Evolutionary conservation across 1,284 basidiomycete genomes (phyloP), one percentile per base, ranked within the genome.

Genomic region (Melampsora americana): DNA sequence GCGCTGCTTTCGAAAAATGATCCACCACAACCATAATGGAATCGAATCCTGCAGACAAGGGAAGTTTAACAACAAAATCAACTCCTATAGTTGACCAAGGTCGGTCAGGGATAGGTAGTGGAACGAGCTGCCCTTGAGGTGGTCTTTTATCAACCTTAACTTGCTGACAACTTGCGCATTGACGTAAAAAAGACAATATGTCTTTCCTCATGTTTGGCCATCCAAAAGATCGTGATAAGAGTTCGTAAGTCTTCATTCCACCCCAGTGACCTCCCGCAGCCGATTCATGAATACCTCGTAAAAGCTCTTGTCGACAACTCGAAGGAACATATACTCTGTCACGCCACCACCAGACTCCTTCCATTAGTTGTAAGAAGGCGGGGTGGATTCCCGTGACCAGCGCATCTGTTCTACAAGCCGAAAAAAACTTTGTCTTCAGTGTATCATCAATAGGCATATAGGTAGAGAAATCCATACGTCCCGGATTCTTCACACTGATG

Each of bases 11-110:
- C n/a, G n/a, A n/a, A n/a, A n/a, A n/a, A n/a, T n/a, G n/a, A n/a
- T n/a, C n/a, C n/a, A n/a, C n/a, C n/a, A 81, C 28, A 5, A 82
- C 79, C 46, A 82, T 23, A 0, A 82, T 67, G 1, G 70, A 61
- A 66, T 82, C 75, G 35, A 69, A 78, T 5, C 67, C 74, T 1
- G 59, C 3, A 0, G 61, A 73, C 0, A 30, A 6, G 0, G 78
- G 77, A 0, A 81, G 77, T 1, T 79, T 76, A 0, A 66, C 77
- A 50, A 81, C 79, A 0, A 82, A 66, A 35, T 81, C 77, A 7
- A 78, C 50, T 0, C 70, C 77, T 18, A 80, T 12, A 1, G 65
- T 72, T 2, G 73, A 50, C 20, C 75, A 80, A 0, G 78, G 78
- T n/a, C 30, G 64, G 6, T 12, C 5, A 26, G 72, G 78, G 16